phyloP scores from a whole-genome alignment of 257 asterid species.

The Cynanchum wilfordii region DNA sequence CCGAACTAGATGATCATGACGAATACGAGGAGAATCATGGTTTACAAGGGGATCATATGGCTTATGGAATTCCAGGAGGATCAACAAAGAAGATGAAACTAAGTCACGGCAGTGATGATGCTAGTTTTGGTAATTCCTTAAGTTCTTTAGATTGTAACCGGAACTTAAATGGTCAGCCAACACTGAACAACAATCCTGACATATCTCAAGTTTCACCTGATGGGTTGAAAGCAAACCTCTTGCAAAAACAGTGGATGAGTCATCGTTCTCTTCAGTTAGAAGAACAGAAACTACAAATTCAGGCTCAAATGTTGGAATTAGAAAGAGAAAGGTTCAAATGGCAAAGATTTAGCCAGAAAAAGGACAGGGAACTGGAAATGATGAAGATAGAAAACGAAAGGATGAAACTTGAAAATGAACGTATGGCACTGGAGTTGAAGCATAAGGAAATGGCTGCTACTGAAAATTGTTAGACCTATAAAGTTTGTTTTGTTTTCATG shows the following conservation, averaged over 20 bases:
- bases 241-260: constrained; percentile 29
- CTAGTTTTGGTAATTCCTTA: constrained; percentile 15
- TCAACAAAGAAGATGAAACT: constrained; percentile 29
- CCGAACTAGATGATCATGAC: constrained; percentile 41
- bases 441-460: constrained; percentile 31
- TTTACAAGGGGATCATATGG: constrained; percentile 23
- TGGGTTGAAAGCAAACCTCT: constrained; percentile 22
- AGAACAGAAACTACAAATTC: constrained; percentile 34
- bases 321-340: constrained; percentile 42
- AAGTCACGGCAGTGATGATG: constrained; percentile 22
- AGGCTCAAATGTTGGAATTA: constrained; percentile 39
- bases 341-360: constrained; percentile 40
- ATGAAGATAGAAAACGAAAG: constrained; percentile 37
- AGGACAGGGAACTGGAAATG: constrained; percentile 33
- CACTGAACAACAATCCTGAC: constrained; percentile 19
- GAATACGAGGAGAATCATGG: constrained; percentile 39
- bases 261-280: constrained; percentile 32
- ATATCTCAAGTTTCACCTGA: constrained; percentile 20
- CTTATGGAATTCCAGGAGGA: constrained; percentile 18
- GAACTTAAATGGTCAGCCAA: constrained; percentile 15
- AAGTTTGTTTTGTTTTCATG: neutral
- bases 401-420: constrained; percentile 43
- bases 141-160: constrained; percentile 26
- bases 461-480: constrained; percentile 13
- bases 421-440: constrained; percentile 35